Conservation (phyloP, 352 stramenopile species). For the Globisporangium abappressorium region DNA sequence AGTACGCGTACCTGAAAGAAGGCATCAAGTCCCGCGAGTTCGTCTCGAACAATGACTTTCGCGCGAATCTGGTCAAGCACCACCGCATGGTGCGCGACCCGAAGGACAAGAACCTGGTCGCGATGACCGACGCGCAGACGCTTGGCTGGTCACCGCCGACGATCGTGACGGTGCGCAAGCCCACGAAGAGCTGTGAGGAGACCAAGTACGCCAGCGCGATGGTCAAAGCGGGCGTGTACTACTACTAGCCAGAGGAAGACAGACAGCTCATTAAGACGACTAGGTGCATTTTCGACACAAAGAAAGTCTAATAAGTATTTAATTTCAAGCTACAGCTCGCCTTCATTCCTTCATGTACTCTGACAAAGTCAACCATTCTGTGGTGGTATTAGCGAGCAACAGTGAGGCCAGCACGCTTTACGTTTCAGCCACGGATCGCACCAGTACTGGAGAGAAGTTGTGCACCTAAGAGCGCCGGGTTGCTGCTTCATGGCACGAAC, state of each 20-base stretch:
- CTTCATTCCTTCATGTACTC: too few relatives aligned
- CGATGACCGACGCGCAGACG: conserved; percentile 51
- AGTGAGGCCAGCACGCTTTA: too few relatives aligned
- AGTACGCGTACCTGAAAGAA: conserved; percentile 43
- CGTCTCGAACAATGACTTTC: conserved; percentile 55
- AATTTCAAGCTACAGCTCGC: too few relatives aligned
- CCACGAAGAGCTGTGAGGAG: conserved; percentile 69
- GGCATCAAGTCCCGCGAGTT: conserved; percentile 40
- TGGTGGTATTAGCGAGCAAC: too few relatives aligned
- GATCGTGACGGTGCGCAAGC: conserved; percentile 37
- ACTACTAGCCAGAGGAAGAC: conserved; percentile 38
- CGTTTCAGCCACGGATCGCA: too few relatives aligned
- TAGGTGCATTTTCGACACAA: not conserved
- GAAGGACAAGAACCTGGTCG: conserved; percentile 36
- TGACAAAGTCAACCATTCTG: too few relatives aligned
- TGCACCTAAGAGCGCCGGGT: too few relatives aligned
- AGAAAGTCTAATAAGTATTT: not conserved
- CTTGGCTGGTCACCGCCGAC: conserved; percentile 53
- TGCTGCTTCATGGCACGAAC: too few relatives aligned
- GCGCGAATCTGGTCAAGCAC: conserved; percentile 51
- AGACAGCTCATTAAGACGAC: too few relatives aligned
- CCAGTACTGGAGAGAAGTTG: too few relatives aligned
- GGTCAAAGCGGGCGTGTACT: conserved; percentile 74
- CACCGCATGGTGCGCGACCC: conserved; percentile 49
- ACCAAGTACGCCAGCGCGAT: conserved; percentile 66